phyloP scores from a whole-genome alignment of 1,284 basidiomycete genomes.

The Coriolopsis trogii region DNA sequence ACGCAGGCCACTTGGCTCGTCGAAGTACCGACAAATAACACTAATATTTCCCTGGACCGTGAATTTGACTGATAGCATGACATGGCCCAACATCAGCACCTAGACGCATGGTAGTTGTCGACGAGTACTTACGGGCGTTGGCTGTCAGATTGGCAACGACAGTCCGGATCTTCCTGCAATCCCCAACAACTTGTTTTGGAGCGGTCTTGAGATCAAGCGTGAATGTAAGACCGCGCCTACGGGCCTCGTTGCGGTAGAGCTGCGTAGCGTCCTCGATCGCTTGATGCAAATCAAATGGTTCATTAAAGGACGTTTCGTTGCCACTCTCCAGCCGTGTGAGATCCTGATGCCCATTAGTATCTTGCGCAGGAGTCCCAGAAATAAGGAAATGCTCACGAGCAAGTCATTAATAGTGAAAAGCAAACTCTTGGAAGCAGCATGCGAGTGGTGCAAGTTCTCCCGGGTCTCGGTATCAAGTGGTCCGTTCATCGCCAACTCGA shows the following conservation, averaged over 20 bases:
- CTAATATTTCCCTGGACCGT: conserved; percentile 69
- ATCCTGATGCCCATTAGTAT: too few relatives aligned
- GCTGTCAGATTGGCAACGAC: conserved; percentile 85
- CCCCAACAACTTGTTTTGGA: conserved; percentile 69
- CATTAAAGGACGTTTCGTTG: conserved; percentile 79
- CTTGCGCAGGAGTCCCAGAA: too few relatives aligned
- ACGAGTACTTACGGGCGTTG: conserved; percentile 66
- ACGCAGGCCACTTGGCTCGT: conserved; percentile 55
- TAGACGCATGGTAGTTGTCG: conserved; percentile 6
- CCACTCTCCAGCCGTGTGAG: conserved; percentile 84
- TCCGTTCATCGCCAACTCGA: conserved; percentile 86
- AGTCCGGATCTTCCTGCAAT: conserved; percentile 76
- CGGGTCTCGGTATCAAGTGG: conserved; percentile 79
- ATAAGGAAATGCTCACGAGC: conserved; percentile 48
- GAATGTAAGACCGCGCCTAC: conserved; percentile 69
- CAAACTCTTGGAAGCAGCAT: conserved; percentile 82
- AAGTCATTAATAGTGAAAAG: conserved; percentile 88
- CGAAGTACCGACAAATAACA: conserved; percentile 60
- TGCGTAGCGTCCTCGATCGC: conserved; percentile 72
- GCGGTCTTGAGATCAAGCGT: conserved; percentile 55
- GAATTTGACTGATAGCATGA: conserved; percentile 64
- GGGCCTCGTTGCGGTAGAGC: conserved; percentile 71
- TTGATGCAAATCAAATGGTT: conserved; percentile 78
- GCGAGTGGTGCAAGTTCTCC: conserved; percentile 78
- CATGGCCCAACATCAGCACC: neutral